Evolutionary conservation across 257 asterid genomes (phyloP), one percentile per base, ranked within the genome.

Genomic region (Penstemon newberryi): DNA sequence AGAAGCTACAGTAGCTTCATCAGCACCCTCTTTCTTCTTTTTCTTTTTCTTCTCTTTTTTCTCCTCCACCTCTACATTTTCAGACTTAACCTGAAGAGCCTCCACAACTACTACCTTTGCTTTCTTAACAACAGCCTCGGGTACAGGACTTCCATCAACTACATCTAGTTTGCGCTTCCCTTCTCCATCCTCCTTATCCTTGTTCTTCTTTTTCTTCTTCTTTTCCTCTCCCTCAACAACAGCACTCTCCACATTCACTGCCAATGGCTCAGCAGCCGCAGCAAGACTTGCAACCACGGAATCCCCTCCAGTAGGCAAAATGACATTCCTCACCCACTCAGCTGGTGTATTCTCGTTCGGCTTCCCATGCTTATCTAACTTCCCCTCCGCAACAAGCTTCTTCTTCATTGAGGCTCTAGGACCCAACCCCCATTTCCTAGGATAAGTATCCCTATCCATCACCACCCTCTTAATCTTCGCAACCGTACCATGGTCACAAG

Each of bases 391-490:
- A 74, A 89, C 75, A 76, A 92, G 68, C 88, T 89, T 92, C 82
- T 89, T 92, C 80, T 89, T 89, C 96, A 92, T 79, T 0, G 96
- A 87, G 50, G 96, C 98, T 80, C 85, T 81, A 1, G 98, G 98
- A 4, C 98, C 98, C 83, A 92, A 82, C 6, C 98, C 96, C 98
- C 98, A 92, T 70, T 92, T 92, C 81, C 98, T 86, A 0, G 98
- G 98, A 75, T 92, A 92, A 0, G 98, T 92, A 77, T 92, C 98
- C 82, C 98, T 83, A 67, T 92, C 98, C 98, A 92, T 89, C 62
- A 92, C 98, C 60, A 92, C 98, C 85, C 98, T 89, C 95, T 92
- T 92, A 69, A 92, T 92, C 84, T 84, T 92, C 0, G 98, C 98
- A 46, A 92, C 96, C 4, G 88, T 90, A n/a, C 98, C 98, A 70